Evolutionary conservation across 108 stramenopile species (phyloP), one percentile per base, ranked within the genome.

Genomic region (Parietichytrium sp.): DNA sequence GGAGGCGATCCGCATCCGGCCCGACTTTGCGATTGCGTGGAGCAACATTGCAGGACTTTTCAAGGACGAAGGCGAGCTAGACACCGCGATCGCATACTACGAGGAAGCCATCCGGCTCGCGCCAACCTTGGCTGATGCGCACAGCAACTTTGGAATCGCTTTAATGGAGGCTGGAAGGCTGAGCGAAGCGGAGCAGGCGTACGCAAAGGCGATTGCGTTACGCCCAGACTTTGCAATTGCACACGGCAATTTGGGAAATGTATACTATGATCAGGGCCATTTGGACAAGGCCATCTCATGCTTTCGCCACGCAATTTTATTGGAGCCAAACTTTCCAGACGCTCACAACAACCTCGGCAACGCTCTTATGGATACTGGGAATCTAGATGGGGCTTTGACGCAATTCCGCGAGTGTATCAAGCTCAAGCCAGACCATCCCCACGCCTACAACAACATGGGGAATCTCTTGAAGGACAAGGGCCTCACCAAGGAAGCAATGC

Each of bases 381-480:
- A 72, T 30, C 31, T 84, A 29, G 84, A 89, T 49, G 88, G 87
- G 42, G 87, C 88, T 7, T 54, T 91, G 13, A 31, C 31, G 53
- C 81, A 87, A 55, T 91, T 90, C 86, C 72, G 91, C 12, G 80
- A 86, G 6, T 87, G 88, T 25, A 77, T 91, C 47, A 33, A 79
- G 30, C 77, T 89, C 29, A 89, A 89, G 83, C 89, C 90, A 42
- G 88, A 90, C 83, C 91, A 91, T 82, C 89, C 91, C 2, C 91
- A 91, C 80, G 91, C 91, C n/a, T 91, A 91, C 87, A 90, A 89
- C 78, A 91, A 91, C 81, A 82, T 91, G 3, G 91, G 89, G 3
- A 87, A 87, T 31, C 51, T 84, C 10, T 78, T 87, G 78, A 85
- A 79, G 49, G 82, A 86, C 31, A 87, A 86, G 54, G 91, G 91